Evolutionary conservation across 805 yeast genomes (phyloP).

Genomic region (Candida glaebosa): DNA sequence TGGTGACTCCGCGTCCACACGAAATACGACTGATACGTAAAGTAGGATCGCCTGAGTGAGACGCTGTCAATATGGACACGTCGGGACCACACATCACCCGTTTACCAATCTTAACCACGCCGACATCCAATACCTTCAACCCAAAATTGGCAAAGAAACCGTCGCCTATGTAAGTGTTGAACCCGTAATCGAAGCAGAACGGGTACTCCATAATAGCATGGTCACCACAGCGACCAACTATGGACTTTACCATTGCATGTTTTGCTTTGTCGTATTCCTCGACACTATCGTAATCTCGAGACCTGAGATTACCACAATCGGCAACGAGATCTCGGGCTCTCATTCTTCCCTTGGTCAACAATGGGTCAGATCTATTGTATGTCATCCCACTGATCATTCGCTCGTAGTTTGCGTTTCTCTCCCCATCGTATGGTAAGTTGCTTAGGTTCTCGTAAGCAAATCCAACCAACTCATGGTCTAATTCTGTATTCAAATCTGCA

Average conservation of each 20-base stretch:
- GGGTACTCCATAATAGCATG: slow-evolving; percentile 12
- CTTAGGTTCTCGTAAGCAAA: slow-evolving; percentile 11
- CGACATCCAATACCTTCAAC: slow-evolving; percentile 12
- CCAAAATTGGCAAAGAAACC: slow-evolving; percentile 11
- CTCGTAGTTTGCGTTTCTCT: slow-evolving; percentile 12
- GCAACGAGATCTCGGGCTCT: slow-evolving; percentile 8
- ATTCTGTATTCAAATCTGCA: slow-evolving; percentile 8
- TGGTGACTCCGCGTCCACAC: slow-evolving; percentile 11
- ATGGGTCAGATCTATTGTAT: slow-evolving; percentile 8
- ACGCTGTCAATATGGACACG: slow-evolving; percentile 10
- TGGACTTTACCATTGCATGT: slow-evolving; percentile 5
- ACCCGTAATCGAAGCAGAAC: slow-evolving; percentile 12
- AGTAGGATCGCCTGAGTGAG: slow-evolving; percentile 13
- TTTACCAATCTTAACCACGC: slow-evolving; percentile 12
- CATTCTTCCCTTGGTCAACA: slow-evolving; percentile 9
- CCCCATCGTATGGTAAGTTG: slow-evolving; percentile 10
- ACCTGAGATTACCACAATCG: slow-evolving; percentile 10
- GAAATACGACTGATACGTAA: slow-evolving; percentile 8
- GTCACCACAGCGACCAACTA: slow-evolving; percentile 12
- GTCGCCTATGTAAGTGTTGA: slow-evolving; percentile 12
- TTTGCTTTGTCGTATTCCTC: slow-evolving; percentile 9
- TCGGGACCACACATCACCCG: slow-evolving; percentile 12
- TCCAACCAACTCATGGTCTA: slow-evolving; percentile 9
- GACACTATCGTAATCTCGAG: slow-evolving; percentile 7
- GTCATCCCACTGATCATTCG: slow-evolving; percentile 16